Conservation (phyloP, 2,329 filamentous ascomycete species). For the Polychaeton citri region DNA sequence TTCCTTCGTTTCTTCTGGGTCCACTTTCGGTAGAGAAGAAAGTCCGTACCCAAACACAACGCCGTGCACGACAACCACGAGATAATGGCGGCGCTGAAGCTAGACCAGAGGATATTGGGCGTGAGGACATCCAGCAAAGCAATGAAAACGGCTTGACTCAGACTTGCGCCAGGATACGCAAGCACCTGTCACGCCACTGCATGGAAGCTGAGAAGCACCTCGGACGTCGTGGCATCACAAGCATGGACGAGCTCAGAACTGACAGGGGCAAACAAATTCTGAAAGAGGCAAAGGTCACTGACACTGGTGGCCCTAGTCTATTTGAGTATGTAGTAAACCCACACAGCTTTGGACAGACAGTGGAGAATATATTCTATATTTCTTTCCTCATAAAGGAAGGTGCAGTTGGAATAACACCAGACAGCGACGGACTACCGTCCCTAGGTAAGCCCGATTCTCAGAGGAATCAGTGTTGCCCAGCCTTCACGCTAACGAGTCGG, state of each 20-base stretch:
- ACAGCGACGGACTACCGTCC: conserved; percentile 62
- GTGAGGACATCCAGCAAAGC: conserved; percentile 59
- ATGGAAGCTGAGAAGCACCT: conserved; percentile 14
- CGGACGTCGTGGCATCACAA: conserved; percentile 7
- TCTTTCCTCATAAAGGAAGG: conserved; percentile 89
- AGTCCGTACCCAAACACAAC: conserved; percentile 54
- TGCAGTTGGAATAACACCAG: conserved; percentile 57
- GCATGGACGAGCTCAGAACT: conserved; percentile 20
- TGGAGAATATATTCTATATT: conserved; percentile 95
- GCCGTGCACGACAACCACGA: conserved; percentile 56
- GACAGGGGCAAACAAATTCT: conserved; percentile 40
- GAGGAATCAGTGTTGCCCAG: too few relatives aligned
- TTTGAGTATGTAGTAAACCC: conserved; percentile 88
- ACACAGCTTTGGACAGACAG: conserved; percentile 77
- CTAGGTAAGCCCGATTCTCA: conserved; percentile 65
- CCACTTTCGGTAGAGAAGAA: conserved; percentile 84
- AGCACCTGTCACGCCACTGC: conserved; percentile 39
- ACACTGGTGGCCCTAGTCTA: conserved; percentile 59
- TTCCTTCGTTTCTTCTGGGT: conserved; percentile 75
- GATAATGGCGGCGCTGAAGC: conserved; percentile 54
- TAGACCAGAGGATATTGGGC: conserved; percentile 62
- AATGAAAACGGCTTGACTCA: conserved; percentile 68
- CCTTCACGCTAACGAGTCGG: too few relatives aligned
- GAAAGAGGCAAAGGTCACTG: conserved; percentile 50
- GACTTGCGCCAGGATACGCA: conserved; percentile 63